These are phyloP conservation scores for Funneliformis caledonium DNA, from an alignment of 371 early-diverging fungal genomes.

Conservation along the genomic window DNA sequence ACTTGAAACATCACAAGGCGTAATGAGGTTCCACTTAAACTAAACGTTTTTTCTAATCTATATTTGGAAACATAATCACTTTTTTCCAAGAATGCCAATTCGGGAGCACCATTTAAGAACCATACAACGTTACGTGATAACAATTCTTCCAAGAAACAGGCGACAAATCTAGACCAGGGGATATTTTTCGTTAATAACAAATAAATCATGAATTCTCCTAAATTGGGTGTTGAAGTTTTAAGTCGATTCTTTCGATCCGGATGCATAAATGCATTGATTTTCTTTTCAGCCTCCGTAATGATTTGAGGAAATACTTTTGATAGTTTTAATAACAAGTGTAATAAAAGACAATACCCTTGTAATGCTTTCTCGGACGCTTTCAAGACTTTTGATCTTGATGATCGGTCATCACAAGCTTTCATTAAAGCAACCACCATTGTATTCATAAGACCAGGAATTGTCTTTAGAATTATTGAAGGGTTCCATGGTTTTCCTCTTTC, in stretches of 20 bases:
- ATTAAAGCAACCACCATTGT: slow-evolving; percentile 11
- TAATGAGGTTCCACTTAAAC: slow-evolving; percentile 8
- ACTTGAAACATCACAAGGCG: slow-evolving; percentile 17
- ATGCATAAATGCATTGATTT: not conserved
- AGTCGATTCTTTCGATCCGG: not conserved
- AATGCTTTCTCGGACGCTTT: slow-evolving; percentile 35
- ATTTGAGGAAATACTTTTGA: slow-evolving; percentile 3
- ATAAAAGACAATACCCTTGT: slow-evolving; percentile 32
- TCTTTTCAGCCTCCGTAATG: not conserved
- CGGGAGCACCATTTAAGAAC: not conserved
- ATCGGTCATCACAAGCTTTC: slow-evolving; percentile 25
- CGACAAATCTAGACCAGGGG: not conserved
- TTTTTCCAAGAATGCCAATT: not conserved
- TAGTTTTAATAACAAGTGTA: not conserved
- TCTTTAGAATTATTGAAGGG: not conserved
- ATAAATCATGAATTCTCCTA: slow-evolving; percentile 14
- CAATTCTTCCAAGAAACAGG: slow-evolving; percentile 11
- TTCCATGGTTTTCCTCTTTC: not conserved
- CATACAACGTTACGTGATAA: slow-evolving; percentile 28
- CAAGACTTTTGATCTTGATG: not conserved
- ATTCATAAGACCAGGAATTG: slow-evolving; percentile 24
- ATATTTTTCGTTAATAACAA: not conserved
- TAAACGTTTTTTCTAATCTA: slow-evolving; percentile 2
- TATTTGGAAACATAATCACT: not conserved
- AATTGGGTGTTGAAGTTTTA: not conserved